Base-by-base conservation (phyloP, 805 yeast species). In the Schizosaccharomyces japonicus region DNA sequence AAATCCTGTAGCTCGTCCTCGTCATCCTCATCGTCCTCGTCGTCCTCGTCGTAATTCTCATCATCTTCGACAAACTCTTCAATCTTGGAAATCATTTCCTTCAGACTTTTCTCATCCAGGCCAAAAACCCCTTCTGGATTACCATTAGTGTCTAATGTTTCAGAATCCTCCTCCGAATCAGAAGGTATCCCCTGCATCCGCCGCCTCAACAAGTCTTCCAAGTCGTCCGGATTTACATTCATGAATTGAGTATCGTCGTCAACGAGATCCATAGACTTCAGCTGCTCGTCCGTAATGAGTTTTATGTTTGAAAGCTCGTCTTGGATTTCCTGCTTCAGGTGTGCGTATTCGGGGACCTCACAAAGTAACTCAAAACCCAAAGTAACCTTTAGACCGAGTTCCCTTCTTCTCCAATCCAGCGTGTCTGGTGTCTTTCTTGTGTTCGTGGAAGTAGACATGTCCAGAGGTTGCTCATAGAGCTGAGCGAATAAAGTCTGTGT, bases 21-120 rank as follows among this genome's bases (percentile, higher is more conserved):
- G 26, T 7, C 17, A 23, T 19, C 8, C 27, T 17, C 42, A 17
- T 36, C 42, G 27, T 26, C 36, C 17, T 56, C 52, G 29, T 52
- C 47, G 0, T 59, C 63, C 30, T 54, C 56, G 10, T 54, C 54
- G 32, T 61, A 59, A 4, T 52, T 57, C 7, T 55, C 58, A 1
- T 52, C 56, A 7, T 50, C 55, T 10, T 50, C 51, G 8, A 53
- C 56, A 25, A 50, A 49, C 11, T 51, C 54, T 7, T 56, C 56
- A 7, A 52, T 55, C 7, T 23, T 19, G 13, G 34, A 34, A 19
- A 23, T 23, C 10, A 36, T 36, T 1, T 36, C 27, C 23, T 55
- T 51, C 53, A 44, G 52, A 51, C 19, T 51, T 49, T 13, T 50
- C 44, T 15, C 56, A 55, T 17, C 50, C 52, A 13, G 50, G 26